Base-by-base conservation (phyloP, 1,139 yeast genomes). In the Pichia norvegensis region DNA sequence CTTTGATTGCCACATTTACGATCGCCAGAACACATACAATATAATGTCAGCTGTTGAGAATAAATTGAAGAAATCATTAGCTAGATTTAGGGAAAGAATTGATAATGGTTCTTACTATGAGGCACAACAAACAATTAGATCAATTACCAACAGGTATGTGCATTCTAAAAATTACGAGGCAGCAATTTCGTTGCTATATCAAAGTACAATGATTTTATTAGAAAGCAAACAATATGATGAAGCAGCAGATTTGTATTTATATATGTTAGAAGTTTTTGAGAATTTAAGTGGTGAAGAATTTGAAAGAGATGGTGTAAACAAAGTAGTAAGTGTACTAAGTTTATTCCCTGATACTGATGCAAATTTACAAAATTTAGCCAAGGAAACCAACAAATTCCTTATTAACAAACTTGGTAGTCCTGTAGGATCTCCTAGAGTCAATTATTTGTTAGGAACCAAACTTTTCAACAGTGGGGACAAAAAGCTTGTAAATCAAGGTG, bases 91-190 rank as follows among this genome's bases (percentile, higher is more conserved):
- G 57, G 72, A 74, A 41, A 49, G 85, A 58, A 82, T 90, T 52
- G 77, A 75, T 42, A 74, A 74, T 42, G 88, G 88, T 2, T 85
- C 88, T 45, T 87, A 73, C 66, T 90, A 90, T 61, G 98, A 92
- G 62, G 97, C 97, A 0, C 96, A 90, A 61, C 97, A 90, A 64
- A 90, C 95, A 0, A 73, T 90, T 44, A 71, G 96, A 58, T 87
- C 97, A 9, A 83, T 90, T 48, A 87, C 85, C 40, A 87, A 88
- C 54, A 72, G 98, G 59, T 83, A 85, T 59, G 81, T 85, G 41
- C 79, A 86, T 53, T 64, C 81, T 31, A 77, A 78, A 52, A 79
- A 83, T 52, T 85, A 74, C 61, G 64, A 66, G 4, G 82, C 82
- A 38, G 95, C 97, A 11, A 72, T 79, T 45, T 88, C 85, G 46